phyloP scores from a whole-genome alignment of 1,139 yeast genomes.

The Diutina ranongensis region DNA sequence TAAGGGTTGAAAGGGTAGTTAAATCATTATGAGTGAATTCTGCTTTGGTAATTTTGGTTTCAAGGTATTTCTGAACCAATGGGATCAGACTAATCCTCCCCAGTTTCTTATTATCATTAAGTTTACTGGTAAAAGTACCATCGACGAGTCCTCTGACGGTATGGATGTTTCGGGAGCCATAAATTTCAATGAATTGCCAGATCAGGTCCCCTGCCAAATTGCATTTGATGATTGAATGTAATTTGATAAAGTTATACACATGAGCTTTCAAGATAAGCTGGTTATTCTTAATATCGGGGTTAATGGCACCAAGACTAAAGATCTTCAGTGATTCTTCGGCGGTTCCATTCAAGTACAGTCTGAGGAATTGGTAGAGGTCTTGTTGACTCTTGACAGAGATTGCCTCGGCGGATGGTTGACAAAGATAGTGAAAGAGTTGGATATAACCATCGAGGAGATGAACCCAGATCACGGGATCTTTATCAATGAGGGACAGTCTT shows the following conservation, averaged over 20 bases:
- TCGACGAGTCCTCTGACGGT: slow-evolving; percentile 42
- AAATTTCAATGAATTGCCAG: slow-evolving; percentile 53
- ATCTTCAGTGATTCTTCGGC: slow-evolving; percentile 47
- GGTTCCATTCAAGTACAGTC: slow-evolving; percentile 47
- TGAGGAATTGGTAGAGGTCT: slow-evolving; percentile 44
- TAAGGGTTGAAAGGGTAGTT: slow-evolving; percentile 27
- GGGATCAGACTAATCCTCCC: slow-evolving; percentile 37
- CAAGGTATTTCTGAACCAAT: slow-evolving; percentile 33
- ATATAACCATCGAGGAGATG: slow-evolving; percentile 58
- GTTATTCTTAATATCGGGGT: slow-evolving; percentile 51
- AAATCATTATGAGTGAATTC: slow-evolving; percentile 34
- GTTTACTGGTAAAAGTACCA: slow-evolving; percentile 37
- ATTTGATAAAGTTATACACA: slow-evolving; percentile 41
- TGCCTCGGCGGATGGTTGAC: not conserved
- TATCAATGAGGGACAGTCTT: slow-evolving; percentile 62
- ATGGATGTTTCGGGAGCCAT: slow-evolving; percentile 33
- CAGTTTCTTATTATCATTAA: slow-evolving; percentile 38
- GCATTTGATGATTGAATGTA: slow-evolving; percentile 41
- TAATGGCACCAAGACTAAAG: slow-evolving; percentile 57
- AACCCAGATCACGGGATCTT: slow-evolving; percentile 76
- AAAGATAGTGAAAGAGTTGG: slow-evolving; percentile 17
- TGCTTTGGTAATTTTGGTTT: slow-evolving; percentile 30
- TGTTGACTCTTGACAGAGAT: slow-evolving; percentile 44
- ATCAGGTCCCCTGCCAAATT: slow-evolving; percentile 45
- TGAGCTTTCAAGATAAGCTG: slow-evolving; percentile 34